A percentile compares a stretch with the other conserved stretches of the same genome.
Evolutionary conservation across 2,329 filamentous ascomycete species (phyloP).

Genomic region (Diaporthe sp.): DNA sequence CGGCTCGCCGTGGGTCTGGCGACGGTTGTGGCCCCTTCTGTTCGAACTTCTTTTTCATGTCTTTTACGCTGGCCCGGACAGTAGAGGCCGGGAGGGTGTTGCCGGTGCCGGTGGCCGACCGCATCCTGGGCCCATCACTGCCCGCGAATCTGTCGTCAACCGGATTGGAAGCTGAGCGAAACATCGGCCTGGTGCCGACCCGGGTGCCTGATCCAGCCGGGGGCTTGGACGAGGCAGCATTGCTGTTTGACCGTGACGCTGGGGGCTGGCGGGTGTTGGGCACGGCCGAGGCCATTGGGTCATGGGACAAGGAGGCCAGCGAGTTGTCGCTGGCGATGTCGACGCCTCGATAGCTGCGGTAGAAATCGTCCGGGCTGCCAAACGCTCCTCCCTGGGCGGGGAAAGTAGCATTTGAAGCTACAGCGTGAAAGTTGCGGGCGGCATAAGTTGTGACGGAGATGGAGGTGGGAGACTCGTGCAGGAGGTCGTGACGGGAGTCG

Average conservation of each 20-base stretch:
- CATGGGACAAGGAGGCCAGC: constrained; percentile 56
- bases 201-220: constrained; percentile 55
- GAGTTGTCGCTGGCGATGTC: constrained; percentile 55
- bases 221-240: constrained; percentile 64
- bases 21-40: constrained; percentile 51
- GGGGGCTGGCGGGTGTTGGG: constrained; percentile 59
- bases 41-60: constrained; percentile 85
- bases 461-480: constrained; percentile 42
- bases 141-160: constrained; percentile 59
- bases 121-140: constrained; percentile 49
- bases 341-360: constrained; percentile 62
- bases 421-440: constrained; percentile 54
- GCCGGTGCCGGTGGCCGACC: constrained; percentile 55
- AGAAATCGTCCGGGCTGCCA: constrained; percentile 69
- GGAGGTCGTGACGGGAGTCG: constrained; percentile 34
- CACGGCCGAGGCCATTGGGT: constrained; percentile 54
- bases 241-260: constrained; percentile 64
- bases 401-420: constrained; percentile 54
- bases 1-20: constrained; percentile 51
- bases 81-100: constrained; percentile 45
- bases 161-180: constrained; percentile 71
- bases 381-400: constrained; percentile 49
- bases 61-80: constrained; percentile 79
- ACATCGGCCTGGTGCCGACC: constrained; percentile 56
- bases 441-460: constrained; percentile 54